Evolutionary conservation across 192 early-diverging fungal genomes (phyloP).

Genomic region (Dimargaris cristalligena): DNA sequence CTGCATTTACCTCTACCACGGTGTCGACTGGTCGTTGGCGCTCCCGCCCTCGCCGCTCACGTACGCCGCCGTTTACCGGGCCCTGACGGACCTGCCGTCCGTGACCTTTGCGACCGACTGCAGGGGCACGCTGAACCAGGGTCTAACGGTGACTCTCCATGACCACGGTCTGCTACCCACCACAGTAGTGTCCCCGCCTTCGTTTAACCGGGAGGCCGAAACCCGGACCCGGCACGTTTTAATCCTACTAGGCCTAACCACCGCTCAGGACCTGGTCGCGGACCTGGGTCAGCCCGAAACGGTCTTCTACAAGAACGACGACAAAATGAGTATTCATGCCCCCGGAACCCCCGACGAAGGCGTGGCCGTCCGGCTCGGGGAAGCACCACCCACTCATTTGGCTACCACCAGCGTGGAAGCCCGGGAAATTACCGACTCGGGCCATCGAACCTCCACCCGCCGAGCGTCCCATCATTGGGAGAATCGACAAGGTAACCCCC

Average conservation of each 20-base stretch:
- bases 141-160: conserved; percentile 23
- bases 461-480: no score
- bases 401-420: no score
- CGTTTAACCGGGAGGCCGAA: conserved; percentile 7
- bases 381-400: no score
- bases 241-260: conserved; percentile 32
- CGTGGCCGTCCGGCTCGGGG: no score
- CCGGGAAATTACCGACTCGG: no score
- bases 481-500: no score
- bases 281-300: conserved; percentile 46
- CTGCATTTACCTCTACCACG: conserved; percentile 41
- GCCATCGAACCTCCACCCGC: no score
- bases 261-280: conserved; percentile 51
- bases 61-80: conserved; percentile 16
- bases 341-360: conserved; percentile 12
- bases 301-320: conserved; percentile 48
- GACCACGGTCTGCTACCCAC: no score
- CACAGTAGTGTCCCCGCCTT: no score
- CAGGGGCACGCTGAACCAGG: conserved; percentile 21
- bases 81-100: conserved; percentile 12
- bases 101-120: background rate
- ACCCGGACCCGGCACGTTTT: conserved; percentile 13
- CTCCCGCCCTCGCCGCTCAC: conserved; percentile 21
- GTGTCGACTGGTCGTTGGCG: conserved; percentile 32
- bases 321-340: conserved; percentile 54